These are phyloP conservation scores for Rhizoclosmatium globosum DNA, from an alignment of 192 early-diverging fungal genomes.

Conservation along the genomic window DNA sequence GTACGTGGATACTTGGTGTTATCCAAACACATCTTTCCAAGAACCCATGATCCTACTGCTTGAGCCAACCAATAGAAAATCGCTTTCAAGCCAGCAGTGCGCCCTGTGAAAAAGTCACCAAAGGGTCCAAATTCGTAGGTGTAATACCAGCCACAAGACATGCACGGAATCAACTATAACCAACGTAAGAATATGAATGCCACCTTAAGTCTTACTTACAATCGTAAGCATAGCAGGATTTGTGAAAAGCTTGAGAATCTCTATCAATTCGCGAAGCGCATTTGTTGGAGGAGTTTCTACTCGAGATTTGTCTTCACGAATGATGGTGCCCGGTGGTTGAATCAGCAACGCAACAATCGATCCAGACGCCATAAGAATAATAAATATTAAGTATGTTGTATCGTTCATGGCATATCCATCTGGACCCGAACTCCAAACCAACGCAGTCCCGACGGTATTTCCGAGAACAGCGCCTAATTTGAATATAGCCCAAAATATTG, in stretches of 20 bases:
- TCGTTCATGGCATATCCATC: conserved; percentile 51
- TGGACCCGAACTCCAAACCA: conserved; percentile 66
- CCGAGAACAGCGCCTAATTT: conserved; percentile 82
- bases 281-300: conserved; percentile 71
- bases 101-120: conserved; percentile 13
- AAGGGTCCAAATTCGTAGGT: conserved; percentile 69
- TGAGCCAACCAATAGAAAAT: conserved; percentile 20
- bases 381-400: conserved; percentile 77
- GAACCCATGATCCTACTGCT: conserved; percentile 17
- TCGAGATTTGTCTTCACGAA: conserved; percentile 71
- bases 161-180: conserved; percentile 51
- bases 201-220: neutral
- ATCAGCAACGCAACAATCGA: conserved; percentile 61
- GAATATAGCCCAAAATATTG: conserved; percentile 88
- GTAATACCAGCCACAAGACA: conserved; percentile 82
- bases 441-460: conserved; percentile 72
- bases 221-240: conserved; percentile 73
- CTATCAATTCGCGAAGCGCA: conserved; percentile 60
- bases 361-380: conserved; percentile 62
- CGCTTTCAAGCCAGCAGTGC: conserved; percentile 11
- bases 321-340: conserved; percentile 66
- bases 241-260: conserved; percentile 67
- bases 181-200: neutral
- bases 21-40: conserved; percentile 55
- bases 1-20: conserved; percentile 58